Base-by-base conservation (phyloP, 108 stramenopile genomes). In the Cyclotella sp. region DNA sequence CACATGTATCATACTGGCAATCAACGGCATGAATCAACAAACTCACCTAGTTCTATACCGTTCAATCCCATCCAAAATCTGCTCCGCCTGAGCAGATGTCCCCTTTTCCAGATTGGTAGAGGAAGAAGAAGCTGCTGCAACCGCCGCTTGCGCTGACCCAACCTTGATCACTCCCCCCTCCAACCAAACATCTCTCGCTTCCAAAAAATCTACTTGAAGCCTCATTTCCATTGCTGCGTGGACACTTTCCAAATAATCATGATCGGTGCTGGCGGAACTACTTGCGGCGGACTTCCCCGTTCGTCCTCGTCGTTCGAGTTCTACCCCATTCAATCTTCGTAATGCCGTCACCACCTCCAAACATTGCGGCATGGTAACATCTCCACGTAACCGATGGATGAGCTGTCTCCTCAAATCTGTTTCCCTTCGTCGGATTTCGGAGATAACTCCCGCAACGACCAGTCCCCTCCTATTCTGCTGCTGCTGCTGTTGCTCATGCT, bases 321-420 rank as follows among this genome's bases (percentile, higher is more conserved):
- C 93, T 18, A 95, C 90, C 11, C 89, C 89, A 79, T 95, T 95
- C 63, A 95, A 70, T 40, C 91, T 83, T 28, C 93, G 80, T 57
- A 95, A 76, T 24, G 93, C 91, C 13, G 93, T 95, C 10, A 95
- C 91, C 47, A 92, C 81, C 71, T 95, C 93, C 30, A 95, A 70
- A 75, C 93, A 95, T 53, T 92, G 86, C 11, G 93, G 93, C 93
- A 95, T 95, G 52, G 91, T 91, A n/a, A 95, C 93, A 66, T 90
- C 84, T 64, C 76, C 81, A 63, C 91, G 86, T 12, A 95, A 74
- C 7, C 87, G 85, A 70, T 86, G 82, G 24, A 95, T 77, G 7
- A 95, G 61, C 76, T 90, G 85, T 10, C 93, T 84, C 26, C 93
- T 84, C 16, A 95, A 71, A 86, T 95, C 93, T 3, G 69, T 74